These are phyloP conservation scores for Fusarium sambucinum DNA, from an alignment of 2,329 filamentous ascomycete species.

Conservation along the genomic window DNA sequence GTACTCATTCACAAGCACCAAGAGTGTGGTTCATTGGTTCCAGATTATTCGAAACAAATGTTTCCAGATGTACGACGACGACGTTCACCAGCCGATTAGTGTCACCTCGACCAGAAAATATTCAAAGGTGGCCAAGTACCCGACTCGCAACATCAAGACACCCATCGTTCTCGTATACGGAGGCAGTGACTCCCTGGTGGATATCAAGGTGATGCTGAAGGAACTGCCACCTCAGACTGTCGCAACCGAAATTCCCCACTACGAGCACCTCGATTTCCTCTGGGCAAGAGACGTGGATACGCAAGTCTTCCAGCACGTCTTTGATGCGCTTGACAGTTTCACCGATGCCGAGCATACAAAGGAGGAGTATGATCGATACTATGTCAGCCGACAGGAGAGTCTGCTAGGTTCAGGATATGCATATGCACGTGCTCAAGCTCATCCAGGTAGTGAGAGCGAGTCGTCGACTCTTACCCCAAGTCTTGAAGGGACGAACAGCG, in stretches of 20 bases:
- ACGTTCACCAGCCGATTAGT: conserved; percentile 81
- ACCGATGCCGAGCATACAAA: conserved; percentile 68
- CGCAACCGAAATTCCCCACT: conserved; percentile 88
- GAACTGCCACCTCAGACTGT: conserved; percentile 88
- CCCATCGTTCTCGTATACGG: conserved; percentile 95
- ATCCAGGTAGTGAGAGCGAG: conserved; percentile 54
- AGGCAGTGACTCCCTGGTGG: conserved; percentile 91
- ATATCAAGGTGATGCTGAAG: conserved; percentile 91
- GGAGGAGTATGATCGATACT: conserved; percentile 71
- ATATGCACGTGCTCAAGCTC: conserved; percentile 42
- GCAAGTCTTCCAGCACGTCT: conserved; percentile 91
- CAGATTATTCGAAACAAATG: conserved; percentile 97
- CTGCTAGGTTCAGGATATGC: conserved; percentile 56
- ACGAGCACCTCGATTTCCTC: conserved; percentile 96
- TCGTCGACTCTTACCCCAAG: conserved; percentile 50
- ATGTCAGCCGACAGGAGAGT: conserved; percentile 63
- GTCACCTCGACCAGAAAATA: conserved; percentile 81
- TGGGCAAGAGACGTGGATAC: conserved; percentile 89
- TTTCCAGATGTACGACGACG: conserved; percentile 99
- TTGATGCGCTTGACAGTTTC: conserved; percentile 85
- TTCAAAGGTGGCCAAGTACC: conserved; percentile 96
- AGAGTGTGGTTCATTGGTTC: conserved; percentile 98
- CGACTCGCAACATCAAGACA: conserved; percentile 96
- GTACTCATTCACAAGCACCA: conserved; percentile 96
- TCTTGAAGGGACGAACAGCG: conserved; percentile 32